phyloP scores from a whole-genome alignment of 495 filamentous ascomycete species.

The Xylaria bambusicola region DNA sequence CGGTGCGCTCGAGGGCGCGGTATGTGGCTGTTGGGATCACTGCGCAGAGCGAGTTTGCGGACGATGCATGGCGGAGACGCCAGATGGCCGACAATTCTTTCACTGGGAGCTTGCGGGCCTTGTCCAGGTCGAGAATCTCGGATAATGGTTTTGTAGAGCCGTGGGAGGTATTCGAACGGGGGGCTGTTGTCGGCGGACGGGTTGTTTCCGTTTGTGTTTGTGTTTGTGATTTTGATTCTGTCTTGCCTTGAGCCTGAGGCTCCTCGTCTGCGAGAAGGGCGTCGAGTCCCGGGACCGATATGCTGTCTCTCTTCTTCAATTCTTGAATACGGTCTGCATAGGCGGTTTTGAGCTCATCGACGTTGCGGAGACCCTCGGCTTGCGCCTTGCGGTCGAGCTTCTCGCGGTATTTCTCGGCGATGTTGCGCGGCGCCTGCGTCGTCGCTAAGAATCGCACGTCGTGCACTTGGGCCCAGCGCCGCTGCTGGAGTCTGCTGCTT shows the following conservation, averaged over 20 bases:
- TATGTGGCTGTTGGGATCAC: constrained; percentile 74
- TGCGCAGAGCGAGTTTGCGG: constrained; percentile 74
- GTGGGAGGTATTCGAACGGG: constrained; percentile 30
- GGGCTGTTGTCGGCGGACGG: constrained; percentile 30
- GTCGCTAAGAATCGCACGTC: constrained; percentile 84
- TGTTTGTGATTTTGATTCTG: constrained; percentile 15
- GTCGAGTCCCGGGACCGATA: constrained; percentile 48
- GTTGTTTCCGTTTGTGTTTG: too few species aligned
- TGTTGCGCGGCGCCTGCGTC: constrained; percentile 56
- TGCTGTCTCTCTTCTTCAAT: constrained; percentile 57
- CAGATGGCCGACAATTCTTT: constrained; percentile 86
- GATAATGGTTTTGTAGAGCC: constrained; percentile 77
- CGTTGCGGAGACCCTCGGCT: constrained; percentile 70
- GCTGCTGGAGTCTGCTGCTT: constrained; percentile 50
- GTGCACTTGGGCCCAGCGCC: constrained; percentile 88
- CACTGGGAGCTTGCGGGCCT: constrained; percentile 68
- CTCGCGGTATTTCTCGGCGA: constrained; percentile 81
- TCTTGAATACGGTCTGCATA: constrained; percentile 80
- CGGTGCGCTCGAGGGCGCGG: constrained; percentile 63
- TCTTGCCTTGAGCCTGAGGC: background rate
- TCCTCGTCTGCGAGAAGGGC: constrained; percentile 39
- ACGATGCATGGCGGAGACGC: constrained; percentile 80
- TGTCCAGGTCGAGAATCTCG: constrained; percentile 79
- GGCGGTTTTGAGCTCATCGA: constrained; percentile 75
- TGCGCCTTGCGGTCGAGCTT: constrained; percentile 86